A percentile compares a stretch with the other conserved stretches of the same genome.
phyloP scores from a whole-genome alignment of 2,329 filamentous ascomycete genomes.

The Neoarthrinium moseri region DNA sequence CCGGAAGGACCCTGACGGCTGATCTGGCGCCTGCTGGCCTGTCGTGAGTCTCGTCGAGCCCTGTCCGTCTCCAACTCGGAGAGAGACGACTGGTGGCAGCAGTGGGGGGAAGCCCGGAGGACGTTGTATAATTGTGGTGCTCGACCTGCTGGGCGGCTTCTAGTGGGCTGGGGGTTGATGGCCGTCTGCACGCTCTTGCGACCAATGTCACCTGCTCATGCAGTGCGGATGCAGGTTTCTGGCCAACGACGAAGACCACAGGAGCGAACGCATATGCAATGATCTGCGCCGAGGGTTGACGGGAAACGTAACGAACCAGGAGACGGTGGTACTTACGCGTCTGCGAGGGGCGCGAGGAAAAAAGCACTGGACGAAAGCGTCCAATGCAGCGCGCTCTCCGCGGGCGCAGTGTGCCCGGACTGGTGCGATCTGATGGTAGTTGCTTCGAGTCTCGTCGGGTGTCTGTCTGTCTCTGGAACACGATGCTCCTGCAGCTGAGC shows the following conservation, averaged over 20 bases:
- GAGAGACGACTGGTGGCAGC: slow-evolving; percentile 8
- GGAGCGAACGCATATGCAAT: slow-evolving; percentile 35
- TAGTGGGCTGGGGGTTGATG: not conserved
- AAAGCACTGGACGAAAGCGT: slow-evolving; percentile 22
- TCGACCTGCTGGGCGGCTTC: slow-evolving; percentile 2
- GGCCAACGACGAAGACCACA: slow-evolving; percentile 31
- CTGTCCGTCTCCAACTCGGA: not conserved
- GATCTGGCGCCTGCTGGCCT: not conserved
- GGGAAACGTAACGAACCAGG: slow-evolving; percentile 17
- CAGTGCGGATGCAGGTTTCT: slow-evolving; percentile 26
- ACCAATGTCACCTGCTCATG: slow-evolving; percentile 19
- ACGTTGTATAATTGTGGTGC: slow-evolving; percentile 5
- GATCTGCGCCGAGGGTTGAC: slow-evolving; percentile 26
- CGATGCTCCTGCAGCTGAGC: slow-evolving; percentile 4
- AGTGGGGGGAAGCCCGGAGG: slow-evolving; percentile 16
- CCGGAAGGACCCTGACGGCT: slow-evolving; percentile 2
- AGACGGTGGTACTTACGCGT: slow-evolving; percentile 23
- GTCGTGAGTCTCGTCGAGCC: not conserved
- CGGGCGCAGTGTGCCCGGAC: not conserved
- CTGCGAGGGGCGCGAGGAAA: slow-evolving; percentile 23
- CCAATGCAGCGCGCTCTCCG: slow-evolving; percentile 18
- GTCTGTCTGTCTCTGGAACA: not conserved
- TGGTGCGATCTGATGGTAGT: slow-evolving; percentile 1
- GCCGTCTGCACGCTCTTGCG: slow-evolving; percentile 11
- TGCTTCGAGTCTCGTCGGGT: not conserved